Percentiles rank a stretch among this genome's conserved stretches.
Evolutionary conservation across 768 basidiomycete species (phyloP).

Genomic region (Phallus indusiatus): DNA sequence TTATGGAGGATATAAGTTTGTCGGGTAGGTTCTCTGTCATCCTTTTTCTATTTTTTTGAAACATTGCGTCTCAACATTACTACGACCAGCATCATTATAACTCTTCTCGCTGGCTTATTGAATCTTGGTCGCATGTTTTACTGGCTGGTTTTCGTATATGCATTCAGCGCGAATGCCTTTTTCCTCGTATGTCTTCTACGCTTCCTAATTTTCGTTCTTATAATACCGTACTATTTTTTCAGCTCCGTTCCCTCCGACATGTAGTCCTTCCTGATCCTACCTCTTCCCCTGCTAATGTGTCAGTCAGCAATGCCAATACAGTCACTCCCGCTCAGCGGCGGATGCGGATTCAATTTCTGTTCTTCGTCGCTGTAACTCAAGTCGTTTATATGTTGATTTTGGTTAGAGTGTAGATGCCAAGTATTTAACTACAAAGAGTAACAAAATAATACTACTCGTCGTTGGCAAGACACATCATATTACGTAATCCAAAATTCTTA

Average conservation of each 20-base stretch:
- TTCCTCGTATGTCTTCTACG: constrained; percentile 59
- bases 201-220: background rate
- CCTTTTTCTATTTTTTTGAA: background rate
- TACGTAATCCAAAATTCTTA: background rate
- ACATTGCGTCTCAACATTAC: background rate
- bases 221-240: background rate
- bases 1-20: constrained; percentile 96
- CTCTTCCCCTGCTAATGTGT: constrained; percentile 23
- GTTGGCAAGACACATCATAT: too few relatives aligned
- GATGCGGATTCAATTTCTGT: constrained; percentile 82
- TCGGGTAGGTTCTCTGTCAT: constrained; percentile 50
- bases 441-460: too few relatives aligned
- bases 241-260: constrained; percentile 90
- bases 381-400: constrained; percentile 80
- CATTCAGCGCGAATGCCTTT: constrained; percentile 83
- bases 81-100: constrained; percentile 62
- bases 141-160: constrained; percentile 68
- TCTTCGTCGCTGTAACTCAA: constrained; percentile 76
- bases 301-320: constrained; percentile 43
- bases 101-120: constrained; percentile 64
- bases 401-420: constrained; percentile 40
- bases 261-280: constrained; percentile 81
- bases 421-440: too few relatives aligned
- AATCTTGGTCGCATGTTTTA: constrained; percentile 54
- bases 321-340: constrained; percentile 73